A percentile compares a stretch with the other conserved stretches of the same genome.
These are phyloP conservation scores for Phyllosticta ampelicida DNA, from an alignment of 2,329 filamentous ascomycete genomes.

Conservation along the genomic window DNA sequence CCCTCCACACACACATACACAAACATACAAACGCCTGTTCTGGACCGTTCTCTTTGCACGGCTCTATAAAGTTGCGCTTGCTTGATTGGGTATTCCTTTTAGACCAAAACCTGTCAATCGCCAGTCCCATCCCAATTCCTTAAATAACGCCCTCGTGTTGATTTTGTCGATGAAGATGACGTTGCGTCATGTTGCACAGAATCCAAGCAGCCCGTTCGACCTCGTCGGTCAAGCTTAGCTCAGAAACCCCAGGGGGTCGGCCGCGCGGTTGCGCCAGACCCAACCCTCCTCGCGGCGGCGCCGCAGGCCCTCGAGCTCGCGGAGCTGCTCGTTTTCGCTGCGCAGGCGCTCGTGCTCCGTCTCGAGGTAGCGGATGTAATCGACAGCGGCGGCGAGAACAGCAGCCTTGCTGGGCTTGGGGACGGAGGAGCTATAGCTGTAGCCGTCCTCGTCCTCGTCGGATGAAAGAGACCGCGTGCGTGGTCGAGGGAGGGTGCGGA, in stretches of 20 bases:
- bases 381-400: constrained; percentile 13
- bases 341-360: constrained; percentile 12
- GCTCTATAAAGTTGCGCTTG: background rate
- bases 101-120: background rate
- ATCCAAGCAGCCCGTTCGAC: background rate
- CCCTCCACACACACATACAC: too few relatives aligned
- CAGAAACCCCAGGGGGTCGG: constrained; percentile 3
- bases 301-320: constrained; percentile 11
- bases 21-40: background rate
- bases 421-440: constrained; percentile 5
- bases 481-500: constrained; percentile 22
- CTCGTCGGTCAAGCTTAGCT: background rate
- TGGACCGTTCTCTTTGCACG: background rate
- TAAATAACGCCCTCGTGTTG: too few relatives aligned
- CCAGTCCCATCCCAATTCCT: background rate
- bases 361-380: constrained; percentile 13
- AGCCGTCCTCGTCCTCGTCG: constrained; percentile 2
- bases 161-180: too few relatives aligned
- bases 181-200: background rate
- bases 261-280: constrained; percentile 5
- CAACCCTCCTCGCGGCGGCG: constrained; percentile 7
- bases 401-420: constrained; percentile 15
- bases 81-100: background rate
- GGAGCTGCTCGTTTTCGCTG: constrained; percentile 20
- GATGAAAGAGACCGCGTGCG: constrained; percentile 17